Evolutionary conservation across 148 eudicot species (phyloP).

Genomic region (Rheum nobile): DNA sequence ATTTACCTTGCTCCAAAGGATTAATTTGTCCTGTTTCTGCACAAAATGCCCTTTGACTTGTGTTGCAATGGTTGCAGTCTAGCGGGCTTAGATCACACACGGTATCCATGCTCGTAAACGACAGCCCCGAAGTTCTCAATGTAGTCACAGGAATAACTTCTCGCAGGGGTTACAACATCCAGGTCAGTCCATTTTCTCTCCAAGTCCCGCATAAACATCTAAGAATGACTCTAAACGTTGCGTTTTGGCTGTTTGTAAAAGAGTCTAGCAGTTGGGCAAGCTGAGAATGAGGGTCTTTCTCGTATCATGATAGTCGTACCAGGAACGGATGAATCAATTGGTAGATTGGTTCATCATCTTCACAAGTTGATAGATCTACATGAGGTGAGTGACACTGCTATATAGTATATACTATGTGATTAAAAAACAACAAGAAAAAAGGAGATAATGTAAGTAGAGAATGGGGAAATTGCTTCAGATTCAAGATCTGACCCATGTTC

Average conservation of each 20-base stretch:
- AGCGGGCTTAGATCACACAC: slow-evolving; percentile 80
- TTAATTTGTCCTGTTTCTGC: too few species aligned
- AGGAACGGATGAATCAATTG: background rate
- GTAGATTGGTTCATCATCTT: background rate
- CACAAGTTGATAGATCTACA: background rate
- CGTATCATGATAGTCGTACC: background rate
- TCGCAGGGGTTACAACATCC: slow-evolving; percentile 80
- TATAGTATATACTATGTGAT: background rate
- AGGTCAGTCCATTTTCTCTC: slow-evolving; percentile 30
- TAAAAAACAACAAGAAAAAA: background rate
- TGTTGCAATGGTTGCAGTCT: slow-evolving; percentile 66
- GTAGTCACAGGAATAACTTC: slow-evolving; percentile 68
- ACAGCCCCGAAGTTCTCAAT: slow-evolving; percentile 79
- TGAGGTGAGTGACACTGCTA: background rate
- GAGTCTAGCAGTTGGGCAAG: slow-evolving; percentile 4
- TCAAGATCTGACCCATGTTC: slow-evolving; percentile 59
- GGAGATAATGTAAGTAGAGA: background rate
- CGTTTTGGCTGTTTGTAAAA: slow-evolving; percentile 7
- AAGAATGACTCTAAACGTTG: background rate
- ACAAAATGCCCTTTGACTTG: too few species aligned
- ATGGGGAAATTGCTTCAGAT: slow-evolving; percentile 26
- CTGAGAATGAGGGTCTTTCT: background rate
- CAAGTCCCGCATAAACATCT: background rate
- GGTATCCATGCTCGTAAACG: slow-evolving; percentile 62
- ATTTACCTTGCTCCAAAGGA: too few species aligned